These are phyloP conservation scores for Entamoeba dispar DNA, from an alignment of 208 protist species.

Conservation along the genomic window DNA sequence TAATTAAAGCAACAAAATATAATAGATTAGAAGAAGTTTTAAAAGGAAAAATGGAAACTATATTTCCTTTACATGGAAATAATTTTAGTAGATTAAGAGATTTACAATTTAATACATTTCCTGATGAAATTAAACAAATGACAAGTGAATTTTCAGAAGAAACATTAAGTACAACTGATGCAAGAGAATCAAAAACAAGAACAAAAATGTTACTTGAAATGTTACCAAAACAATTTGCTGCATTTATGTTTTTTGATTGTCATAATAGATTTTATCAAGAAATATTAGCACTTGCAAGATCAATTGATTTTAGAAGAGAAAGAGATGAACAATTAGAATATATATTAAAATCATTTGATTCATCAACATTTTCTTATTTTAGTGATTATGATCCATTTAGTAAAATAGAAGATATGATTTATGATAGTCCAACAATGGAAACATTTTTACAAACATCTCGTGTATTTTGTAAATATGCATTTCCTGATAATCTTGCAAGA, in stretches of 20 bases:
- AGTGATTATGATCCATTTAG: neutral
- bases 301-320: neutral
- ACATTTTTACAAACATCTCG: neutral
- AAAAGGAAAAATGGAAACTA: neutral
- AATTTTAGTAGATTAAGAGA: neutral
- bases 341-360: neutral
- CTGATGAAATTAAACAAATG: neutral
- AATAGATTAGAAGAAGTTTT: neutral
- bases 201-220: neutral
- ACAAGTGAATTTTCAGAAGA: neutral
- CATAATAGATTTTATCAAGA: neutral
- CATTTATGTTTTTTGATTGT: neutral
- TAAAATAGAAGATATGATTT: neutral
- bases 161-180: neutral
- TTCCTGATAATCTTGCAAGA: neutral
- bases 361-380: neutral
- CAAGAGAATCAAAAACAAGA: neutral
- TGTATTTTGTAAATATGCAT: neutral
- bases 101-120: neutral
- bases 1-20: neutral
- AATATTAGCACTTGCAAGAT: neutral
- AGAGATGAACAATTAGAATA: neutral
- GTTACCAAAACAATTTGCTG: neutral
- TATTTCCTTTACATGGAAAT: neutral
- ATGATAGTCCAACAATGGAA: neutral